Evolutionary conservation across 805 yeast species (phyloP), one percentile per base, ranked within the genome.

Genomic region (Candida ovalis): DNA sequence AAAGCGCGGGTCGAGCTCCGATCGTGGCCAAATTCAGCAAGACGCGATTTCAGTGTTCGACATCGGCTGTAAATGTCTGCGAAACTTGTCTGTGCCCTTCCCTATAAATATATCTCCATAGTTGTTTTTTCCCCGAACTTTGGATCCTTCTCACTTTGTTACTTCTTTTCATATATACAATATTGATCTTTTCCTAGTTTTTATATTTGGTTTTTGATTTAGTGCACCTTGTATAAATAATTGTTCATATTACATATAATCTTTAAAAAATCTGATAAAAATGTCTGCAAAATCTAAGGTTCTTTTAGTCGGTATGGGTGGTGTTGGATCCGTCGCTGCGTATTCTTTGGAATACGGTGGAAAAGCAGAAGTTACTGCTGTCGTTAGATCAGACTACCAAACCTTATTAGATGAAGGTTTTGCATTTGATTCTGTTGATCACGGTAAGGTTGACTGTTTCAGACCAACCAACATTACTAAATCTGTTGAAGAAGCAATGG

Each of bases 291-390:
- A 57, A 42, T 5, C 64, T 24, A 70, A 71, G 44, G 81, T 83
- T 17, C 70, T 88, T 12, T 69, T 88, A 10, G 76, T 88, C 36
- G 96, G 96, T 10, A 77, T 88, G 39, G 96, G 96, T 15, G 96
- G 96, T 35, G 94, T 88, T 10, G 96, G 96, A 33, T 76, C 88
- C 17, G 78, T 88, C 30, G 82, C 85, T 2, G 88, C 95, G 0
- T 74, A 82, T 43, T 79, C 86, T 0, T 70, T 88, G 28, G 73
- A 71, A 54, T 62, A 64, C 37, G 70, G 75, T 40, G 78, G 75
- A 0, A 64, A 70, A 39, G 72, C 80, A 9, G 70, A 71, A 22
- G 82, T 86, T 12, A 79, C 89, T 2, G 69, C 80, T 13, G 85
- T 84, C 4, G 75, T 83, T 3, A 75, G 94, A 60, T 77, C 88